Base-by-base conservation (phyloP, 768 basidiomycete genomes). In the Russula brevipes region DNA sequence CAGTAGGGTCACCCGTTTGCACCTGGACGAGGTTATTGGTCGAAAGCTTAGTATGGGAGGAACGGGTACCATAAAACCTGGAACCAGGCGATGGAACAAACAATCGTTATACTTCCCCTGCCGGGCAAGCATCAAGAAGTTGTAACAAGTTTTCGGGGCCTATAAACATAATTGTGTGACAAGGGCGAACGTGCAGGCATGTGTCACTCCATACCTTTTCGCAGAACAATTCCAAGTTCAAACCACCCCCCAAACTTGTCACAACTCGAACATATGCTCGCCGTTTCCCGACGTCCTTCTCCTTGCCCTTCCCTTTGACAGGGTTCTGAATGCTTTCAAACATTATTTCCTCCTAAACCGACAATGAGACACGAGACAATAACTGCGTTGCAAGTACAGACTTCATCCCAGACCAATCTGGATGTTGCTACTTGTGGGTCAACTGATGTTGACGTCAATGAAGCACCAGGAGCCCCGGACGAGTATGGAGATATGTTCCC, bases 131-230 rank as follows among this genome's bases (percentile, higher is more conserved):
- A 91, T 91, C 35, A 99, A 76, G 74, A 98, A 99, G 73, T 99
- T 99, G 74, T 99, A 99, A 69, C 95, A 98, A 1, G 97, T 98
- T 76, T 97, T 95, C 0, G 97, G 97, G 10, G 96, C 97, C 91
- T 94, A 45, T 24, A 42, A 41, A 44, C 35, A 8, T 30, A 31
- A 49, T 33, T 54, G 47, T 44, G 44, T 63, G 35, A 53, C 33
- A 16, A 54, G 47, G 51, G 19, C 44, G 54, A 57, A 44, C 35
- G 42, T n/a, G 47, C 24, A 46, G 60, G 53, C 54, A 57, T 33
- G n/a, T 16, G 31, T 59, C 31, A 42, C 54, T 2, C 72, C 31
- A 16, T 30, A 88, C 92, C 78, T 93, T 93, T 75, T 95, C 94
- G 70, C 92, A 94, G 69, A 84, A 94, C 7, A 95, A 76, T 72